A percentile compares a stretch with the other conserved stretches of the same genome.
These are phyloP conservation scores for Komagataella phaffii DNA, from an alignment of 805 yeast genomes.

Conservation along the genomic window DNA sequence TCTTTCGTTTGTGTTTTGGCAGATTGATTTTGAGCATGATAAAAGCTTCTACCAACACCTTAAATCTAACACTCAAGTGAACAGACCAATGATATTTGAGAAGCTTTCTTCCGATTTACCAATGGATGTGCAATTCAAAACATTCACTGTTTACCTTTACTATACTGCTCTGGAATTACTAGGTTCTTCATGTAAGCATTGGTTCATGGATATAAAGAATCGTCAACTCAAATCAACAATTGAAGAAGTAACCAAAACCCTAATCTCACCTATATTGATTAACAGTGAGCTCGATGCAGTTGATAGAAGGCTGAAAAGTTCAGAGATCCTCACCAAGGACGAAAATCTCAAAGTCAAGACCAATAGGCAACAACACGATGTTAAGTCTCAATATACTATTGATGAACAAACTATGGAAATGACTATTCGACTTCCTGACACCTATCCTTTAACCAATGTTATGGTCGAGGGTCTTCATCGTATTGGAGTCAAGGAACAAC, in stretches of 20 bases:
- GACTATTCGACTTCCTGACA: conserved; percentile 55
- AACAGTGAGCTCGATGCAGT: conserved; percentile 41
- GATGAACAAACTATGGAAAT: conserved; percentile 85
- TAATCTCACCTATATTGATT: conserved; percentile 54
- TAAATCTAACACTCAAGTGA: conserved; percentile 9
- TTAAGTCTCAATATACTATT: conserved; percentile 58
- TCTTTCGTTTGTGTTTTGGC: conserved; percentile 39
- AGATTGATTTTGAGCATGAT: conserved; percentile 25
- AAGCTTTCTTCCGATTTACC: conserved; percentile 13
- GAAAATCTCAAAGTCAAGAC: conserved; percentile 46
- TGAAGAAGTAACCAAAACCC: conserved; percentile 47
- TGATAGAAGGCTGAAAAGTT: conserved; percentile 22
- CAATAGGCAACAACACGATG: conserved; percentile 48
- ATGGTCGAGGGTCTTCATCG: conserved; percentile 65
- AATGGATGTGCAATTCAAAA: conserved; percentile 20
- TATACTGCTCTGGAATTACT: conserved; percentile 33
- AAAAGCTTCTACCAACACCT: conserved; percentile 7
- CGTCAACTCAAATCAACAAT: conserved; percentile 45
- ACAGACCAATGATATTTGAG: conserved; percentile 1
- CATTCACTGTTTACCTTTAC: conserved; percentile 34
- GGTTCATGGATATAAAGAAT: conserved; percentile 65
- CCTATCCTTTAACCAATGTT: conserved; percentile 69
- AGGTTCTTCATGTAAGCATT: conserved; percentile 45
- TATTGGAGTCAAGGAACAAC: conserved; percentile 80
- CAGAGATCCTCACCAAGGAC: conserved; percentile 16